Percentiles rank a stretch among this genome's conserved stretches.
Evolutionary conservation across 345 rosid genomes (phyloP).

Genomic region (Lepidium aucheri): DNA sequence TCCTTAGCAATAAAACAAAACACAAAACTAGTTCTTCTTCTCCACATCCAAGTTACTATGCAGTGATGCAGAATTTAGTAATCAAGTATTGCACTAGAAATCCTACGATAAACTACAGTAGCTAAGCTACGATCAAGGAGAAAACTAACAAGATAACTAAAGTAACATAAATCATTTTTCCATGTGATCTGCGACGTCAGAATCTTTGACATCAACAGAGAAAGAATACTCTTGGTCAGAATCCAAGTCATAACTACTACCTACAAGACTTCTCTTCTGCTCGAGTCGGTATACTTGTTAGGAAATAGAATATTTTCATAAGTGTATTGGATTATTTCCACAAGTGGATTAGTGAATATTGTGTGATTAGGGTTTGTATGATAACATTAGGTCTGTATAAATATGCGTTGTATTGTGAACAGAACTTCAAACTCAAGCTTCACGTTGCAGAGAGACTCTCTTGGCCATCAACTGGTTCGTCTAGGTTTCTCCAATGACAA

Average conservation of each 20-base stretch:
- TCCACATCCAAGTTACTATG: background rate
- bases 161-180: background rate
- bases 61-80: background rate
- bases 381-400: too few species aligned
- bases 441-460: too few species aligned
- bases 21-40: background rate
- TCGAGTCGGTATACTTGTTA: constrained; percentile 44
- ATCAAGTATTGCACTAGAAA: background rate
- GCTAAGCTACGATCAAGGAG: background rate
- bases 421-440: too few species aligned
- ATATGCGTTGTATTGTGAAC: too few species aligned
- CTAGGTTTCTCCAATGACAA: constrained; percentile 73
- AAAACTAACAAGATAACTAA: background rate
- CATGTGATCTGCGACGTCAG: constrained; percentile 24
- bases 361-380: too few species aligned
- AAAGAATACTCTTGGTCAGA: constrained; percentile 78
- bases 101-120: background rate
- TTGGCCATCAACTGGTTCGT: constrained; percentile 63
- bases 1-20: background rate
- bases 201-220: constrained; percentile 44
- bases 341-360: too few species aligned
- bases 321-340: too few species aligned
- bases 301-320: too few species aligned
- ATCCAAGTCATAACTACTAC: constrained; percentile 78
- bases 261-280: constrained; percentile 49